Base-by-base conservation (phyloP, 805 yeast species). In the Millerozyma miso region DNA sequence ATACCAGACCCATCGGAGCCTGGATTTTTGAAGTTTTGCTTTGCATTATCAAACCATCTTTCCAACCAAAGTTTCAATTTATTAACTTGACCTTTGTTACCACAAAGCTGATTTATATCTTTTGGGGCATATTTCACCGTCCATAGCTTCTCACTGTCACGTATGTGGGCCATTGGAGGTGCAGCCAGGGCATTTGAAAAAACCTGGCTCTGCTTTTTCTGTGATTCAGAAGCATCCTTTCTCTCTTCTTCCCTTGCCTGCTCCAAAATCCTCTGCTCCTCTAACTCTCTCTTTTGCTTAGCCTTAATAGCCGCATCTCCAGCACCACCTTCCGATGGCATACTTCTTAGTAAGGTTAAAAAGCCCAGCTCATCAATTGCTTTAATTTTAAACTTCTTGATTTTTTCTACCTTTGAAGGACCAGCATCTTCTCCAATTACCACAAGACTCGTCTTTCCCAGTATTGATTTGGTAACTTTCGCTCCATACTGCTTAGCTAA, bases 341-440 rank as follows among this genome's bases (percentile, higher is more conserved):
- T 86, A 4, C 80, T 76, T 17, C 70, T 54, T 37, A 93, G 71
- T 49, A 93, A 69, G 49, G 81, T 80, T 33, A 86, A 63, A 52
- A 93, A 89, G 0, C 98, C 98, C 8, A 78, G 86, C 62, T 93
- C 96, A 54, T 80, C 82, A 46, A 91, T 83, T 33, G 95, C 88
- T 62, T 90, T 90, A 42, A 88, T 79, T 5, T 78, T 75, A 49
- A 82, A 69, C 40, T 80, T 77, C 53, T 79, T 83, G 50, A 95
- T 91, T 55, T 83, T 87, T 53, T 79, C 79, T 35, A 93, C 80
- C 62, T 93, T 93, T n/a, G 88, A 81, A 2, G 98, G 97, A 0
- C 99, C 99, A 2, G 99, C 98, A 51, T 93, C 97, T 40, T 77
- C 88, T 5, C 99, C 99, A 23, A 93, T 72, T 1, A 93, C 97